phyloP scores from a whole-genome alignment of 306 rosid genomes.

The Ziziphus jujuba region DNA sequence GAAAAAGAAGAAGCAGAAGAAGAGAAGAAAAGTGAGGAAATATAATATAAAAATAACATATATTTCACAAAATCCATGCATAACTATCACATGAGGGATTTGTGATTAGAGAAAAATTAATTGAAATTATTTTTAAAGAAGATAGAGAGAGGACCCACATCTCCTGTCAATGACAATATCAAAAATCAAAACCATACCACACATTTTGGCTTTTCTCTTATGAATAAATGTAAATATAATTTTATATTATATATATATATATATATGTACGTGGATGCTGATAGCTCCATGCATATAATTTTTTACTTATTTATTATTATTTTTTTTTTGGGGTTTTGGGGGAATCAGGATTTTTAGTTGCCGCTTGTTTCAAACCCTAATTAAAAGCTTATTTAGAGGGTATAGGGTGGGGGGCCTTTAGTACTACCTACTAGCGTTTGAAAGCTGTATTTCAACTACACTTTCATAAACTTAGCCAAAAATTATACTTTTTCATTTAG shows the following conservation, averaged over 20 bases:
- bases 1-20: not conserved
- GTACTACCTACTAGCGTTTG: slow-evolving; percentile 14
- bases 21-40: not conserved
- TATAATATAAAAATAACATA: not conserved
- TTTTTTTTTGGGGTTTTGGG: not conserved
- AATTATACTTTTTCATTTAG: no score
- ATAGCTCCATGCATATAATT: slow-evolving; percentile 26
- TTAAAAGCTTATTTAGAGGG: not conserved
- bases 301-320: not conserved
- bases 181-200: not conserved
- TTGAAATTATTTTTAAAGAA: not conserved
- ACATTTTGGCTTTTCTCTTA: not conserved
- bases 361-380: slow-evolving; percentile 11
- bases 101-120: not conserved
- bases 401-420: not conserved
- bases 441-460: slow-evolving; percentile 36
- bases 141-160: not conserved
- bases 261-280: slow-evolving; percentile 18
- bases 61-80: slow-evolving; percentile 10
- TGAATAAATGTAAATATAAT: not conserved
- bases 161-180: not conserved
- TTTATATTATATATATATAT: not conserved
- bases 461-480: no score
- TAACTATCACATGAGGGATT: slow-evolving; percentile 16
- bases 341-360: no score